Evolutionary conservation across 2,329 filamentous ascomycete genomes (phyloP).

Genomic region (Fusarium chaquense): DNA sequence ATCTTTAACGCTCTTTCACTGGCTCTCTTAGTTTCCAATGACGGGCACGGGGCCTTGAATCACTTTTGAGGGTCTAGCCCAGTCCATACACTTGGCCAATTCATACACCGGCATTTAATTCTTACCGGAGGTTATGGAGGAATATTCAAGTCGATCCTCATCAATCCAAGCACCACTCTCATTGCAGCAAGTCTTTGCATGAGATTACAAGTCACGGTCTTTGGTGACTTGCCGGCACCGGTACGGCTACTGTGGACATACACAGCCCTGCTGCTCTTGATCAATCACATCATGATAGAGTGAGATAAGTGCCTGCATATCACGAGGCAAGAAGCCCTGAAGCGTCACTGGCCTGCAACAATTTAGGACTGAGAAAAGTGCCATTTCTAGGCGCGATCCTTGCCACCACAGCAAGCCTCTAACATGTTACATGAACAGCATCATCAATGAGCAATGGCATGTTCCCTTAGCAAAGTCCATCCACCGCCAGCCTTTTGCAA

Average conservation of each 20-base stretch:
- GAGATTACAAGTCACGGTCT: neutral
- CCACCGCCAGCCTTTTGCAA: slow-evolving; percentile 12
- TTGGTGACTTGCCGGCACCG: neutral
- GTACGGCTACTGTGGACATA: neutral
- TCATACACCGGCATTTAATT: neutral
- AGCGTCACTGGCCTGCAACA: slow-evolving; percentile 8
- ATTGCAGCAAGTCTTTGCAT: neutral
- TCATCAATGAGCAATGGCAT: slow-evolving; percentile 12
- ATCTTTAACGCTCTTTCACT: slow-evolving; percentile 20
- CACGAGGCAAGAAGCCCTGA: neutral
- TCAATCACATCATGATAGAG: slow-evolving; percentile 4
- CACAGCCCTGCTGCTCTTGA: neutral
- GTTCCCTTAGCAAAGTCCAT: slow-evolving; percentile 29
- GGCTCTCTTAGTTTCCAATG: slow-evolving; percentile 17
- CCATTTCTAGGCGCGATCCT: slow-evolving; percentile 9
- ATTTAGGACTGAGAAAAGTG: slow-evolving; percentile 1
- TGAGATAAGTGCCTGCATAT: neutral
- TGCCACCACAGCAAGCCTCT: slow-evolving; percentile 4
- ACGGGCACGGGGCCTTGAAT: slow-evolving; percentile 33
- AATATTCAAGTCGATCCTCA: neutral
- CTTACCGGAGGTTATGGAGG: neutral
- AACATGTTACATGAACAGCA: slow-evolving; percentile 15
- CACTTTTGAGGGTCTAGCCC: slow-evolving; percentile 41
- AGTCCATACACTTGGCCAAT: slow-evolving; percentile 30
- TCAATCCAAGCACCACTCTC: neutral